These are phyloP conservation scores for Raphanus raphanistrum DNA, from an alignment of 345 rosid species.

Conservation along the genomic window DNA sequence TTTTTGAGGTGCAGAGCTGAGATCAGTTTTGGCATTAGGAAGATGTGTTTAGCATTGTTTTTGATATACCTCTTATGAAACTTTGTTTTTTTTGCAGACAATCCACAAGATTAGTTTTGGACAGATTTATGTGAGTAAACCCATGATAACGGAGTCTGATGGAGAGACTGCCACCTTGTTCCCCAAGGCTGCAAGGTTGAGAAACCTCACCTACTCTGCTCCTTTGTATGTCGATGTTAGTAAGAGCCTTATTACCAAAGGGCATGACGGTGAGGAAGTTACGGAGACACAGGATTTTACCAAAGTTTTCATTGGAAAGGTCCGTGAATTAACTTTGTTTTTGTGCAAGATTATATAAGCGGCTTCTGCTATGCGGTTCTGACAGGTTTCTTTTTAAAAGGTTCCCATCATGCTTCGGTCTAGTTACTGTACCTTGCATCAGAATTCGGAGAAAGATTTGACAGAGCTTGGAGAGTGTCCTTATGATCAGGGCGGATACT, in stretches of 20 bases:
- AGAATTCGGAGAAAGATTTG: slow-evolving; percentile 95
- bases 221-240: slow-evolving; percentile 93
- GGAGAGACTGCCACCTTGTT: slow-evolving; percentile 96
- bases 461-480: slow-evolving; percentile 99
- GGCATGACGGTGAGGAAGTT: slow-evolving; percentile 98
- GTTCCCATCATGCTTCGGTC: slow-evolving; percentile 99
- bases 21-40: slow-evolving; percentile 5
- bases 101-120: slow-evolving; percentile 92
- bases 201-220: slow-evolving; percentile 93
- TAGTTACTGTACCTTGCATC: slow-evolving; percentile 81
- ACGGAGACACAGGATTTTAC: slow-evolving; percentile 90
- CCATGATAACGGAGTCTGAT: slow-evolving; percentile 99
- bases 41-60: not conserved
- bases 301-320: slow-evolving; percentile 97
- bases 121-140: slow-evolving; percentile 96
- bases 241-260: slow-evolving; percentile 89
- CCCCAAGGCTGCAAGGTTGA: slow-evolving; percentile 98
- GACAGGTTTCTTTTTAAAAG: slow-evolving; percentile 5
- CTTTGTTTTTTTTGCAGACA: slow-evolving; percentile 58
- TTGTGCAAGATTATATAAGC: not conserved
- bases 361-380: not conserved
- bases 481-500: slow-evolving; percentile 97
- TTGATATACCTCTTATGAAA: slow-evolving; percentile 18
- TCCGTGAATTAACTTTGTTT: slow-evolving; percentile 21
- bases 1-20: not conserved